A percentile compares a stretch with the other conserved stretches of the same genome.
Conservation (phyloP, 805 yeast genomes). For the Candida suzukii region DNA sequence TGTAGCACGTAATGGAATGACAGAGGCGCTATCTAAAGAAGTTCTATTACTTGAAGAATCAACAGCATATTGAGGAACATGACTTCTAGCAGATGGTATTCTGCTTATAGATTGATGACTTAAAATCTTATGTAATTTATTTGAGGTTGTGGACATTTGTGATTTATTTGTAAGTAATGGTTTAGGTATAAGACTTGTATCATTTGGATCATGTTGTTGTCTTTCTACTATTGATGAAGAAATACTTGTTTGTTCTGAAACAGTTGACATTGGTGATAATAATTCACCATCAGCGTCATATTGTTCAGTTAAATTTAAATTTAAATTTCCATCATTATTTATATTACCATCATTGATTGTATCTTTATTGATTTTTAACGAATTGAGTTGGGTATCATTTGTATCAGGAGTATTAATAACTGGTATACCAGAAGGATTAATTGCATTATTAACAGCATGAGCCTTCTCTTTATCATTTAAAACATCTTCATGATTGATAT, state of each 20-base stretch:
- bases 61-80: background rate
- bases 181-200: background rate
- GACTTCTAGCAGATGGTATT: slow-evolving; percentile 25
- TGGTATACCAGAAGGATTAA: too few relatives aligned
- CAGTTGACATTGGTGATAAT: slow-evolving; percentile 9
- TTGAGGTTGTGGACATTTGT: background rate
- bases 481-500: too few relatives aligned
- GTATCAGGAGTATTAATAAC: too few relatives aligned
- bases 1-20: background rate
- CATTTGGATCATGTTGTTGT: too few relatives aligned
- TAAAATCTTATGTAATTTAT: background rate
- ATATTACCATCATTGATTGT: too few relatives aligned
- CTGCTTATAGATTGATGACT: slow-evolving; percentile 11
- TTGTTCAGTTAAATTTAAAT: too few relatives aligned
- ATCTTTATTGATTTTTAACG: too few relatives aligned
- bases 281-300: slow-evolving; percentile 2
- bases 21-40: background rate
- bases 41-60: background rate
- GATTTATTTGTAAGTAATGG: background rate
- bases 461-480: background rate
- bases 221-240: background rate
- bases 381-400: too few relatives aligned
- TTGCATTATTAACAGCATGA: background rate
- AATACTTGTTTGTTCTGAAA: slow-evolving; percentile 1
- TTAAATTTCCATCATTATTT: too few relatives aligned